Evolutionary conservation across 2,329 filamentous ascomycete genomes (phyloP), one percentile per base, ranked within the genome.

Genomic region (Nemania abortiva): DNA sequence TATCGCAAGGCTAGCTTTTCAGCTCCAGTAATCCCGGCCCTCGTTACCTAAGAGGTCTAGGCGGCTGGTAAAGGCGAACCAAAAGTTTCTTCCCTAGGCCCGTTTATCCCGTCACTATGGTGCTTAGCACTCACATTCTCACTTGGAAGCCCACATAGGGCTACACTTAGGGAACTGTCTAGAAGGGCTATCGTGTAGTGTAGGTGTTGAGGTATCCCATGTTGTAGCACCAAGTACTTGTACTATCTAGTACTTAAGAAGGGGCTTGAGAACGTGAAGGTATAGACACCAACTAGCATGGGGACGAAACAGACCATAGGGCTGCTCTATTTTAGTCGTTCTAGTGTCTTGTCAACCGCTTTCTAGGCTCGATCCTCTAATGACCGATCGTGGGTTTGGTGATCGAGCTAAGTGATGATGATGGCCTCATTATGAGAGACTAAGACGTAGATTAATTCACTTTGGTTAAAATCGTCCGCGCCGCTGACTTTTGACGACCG

Each of bases 301-400:
- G 66, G 54, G 61, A 20, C 66, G 66, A 69, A 62, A 66, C 63
- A 42, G 34, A 27, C 52, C 22, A 58, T 20, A 47, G 13, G 49
- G 27, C 31, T 22, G 53, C 18, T 34, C 52, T 52, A 42, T 65
- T 24, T 39, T 37, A 34, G 15, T 57, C 22, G 15, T 18, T 37
- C 22, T 56, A 34, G 20, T 18, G 24, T 45, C 42, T 3, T 45
- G 39, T 13, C 60, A 31, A 24, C 22, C 18, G 45, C 18, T 22
- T 37, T 60, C 60, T 34, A 15, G n/a, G n/a, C 37, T 56, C 24
- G 37, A 31, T 60, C n/a, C 20, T 59, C 13, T 20, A 13, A 39
- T 55, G 9, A 57, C 53, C 3, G 39, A 60, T 60, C 9, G 42
- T 45, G 47, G 37, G 31, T 29, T 50, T 56, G 49, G 22, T 42